Conservation (phyloP, 495 filamentous ascomycete genomes). For the Rostrohypoxylon terebratum region DNA sequence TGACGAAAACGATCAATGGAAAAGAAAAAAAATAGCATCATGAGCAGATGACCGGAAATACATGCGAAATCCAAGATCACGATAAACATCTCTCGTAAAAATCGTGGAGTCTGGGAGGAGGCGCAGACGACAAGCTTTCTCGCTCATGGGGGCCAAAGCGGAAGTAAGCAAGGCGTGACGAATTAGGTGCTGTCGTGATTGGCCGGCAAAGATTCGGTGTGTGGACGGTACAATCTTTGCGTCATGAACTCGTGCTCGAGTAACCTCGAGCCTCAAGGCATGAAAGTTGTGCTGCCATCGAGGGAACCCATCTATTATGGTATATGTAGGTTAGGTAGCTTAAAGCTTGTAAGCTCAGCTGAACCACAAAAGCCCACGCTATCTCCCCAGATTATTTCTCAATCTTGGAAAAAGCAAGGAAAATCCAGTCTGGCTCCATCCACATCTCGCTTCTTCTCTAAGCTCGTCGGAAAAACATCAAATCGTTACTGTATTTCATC, state of each 20-base stretch:
- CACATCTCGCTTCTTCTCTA: conserved; percentile 30
- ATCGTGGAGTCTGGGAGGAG: conserved; percentile 23
- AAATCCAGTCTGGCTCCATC: conserved; percentile 1
- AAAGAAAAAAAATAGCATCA: conserved; percentile 3
- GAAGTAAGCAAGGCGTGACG: conserved; percentile 8
- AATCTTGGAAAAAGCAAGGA: neutral
- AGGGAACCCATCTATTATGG: conserved; percentile 28
- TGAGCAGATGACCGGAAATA: conserved; percentile 30
- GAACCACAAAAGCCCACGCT: conserved; percentile 28
- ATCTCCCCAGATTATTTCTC: neutral
- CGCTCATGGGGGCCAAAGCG: conserved; percentile 20
- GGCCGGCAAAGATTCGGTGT: conserved; percentile 24
- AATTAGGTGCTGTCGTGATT: conserved; percentile 23
- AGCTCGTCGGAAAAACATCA: conserved; percentile 38
- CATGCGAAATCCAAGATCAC: conserved; percentile 24
- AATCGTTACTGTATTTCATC: conserved; percentile 52
- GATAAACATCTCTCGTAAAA: conserved; percentile 43
- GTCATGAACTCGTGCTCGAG: conserved; percentile 31
- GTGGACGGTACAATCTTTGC: conserved; percentile 14
- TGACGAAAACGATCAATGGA: too few species aligned
- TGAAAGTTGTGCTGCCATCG: conserved; percentile 6
- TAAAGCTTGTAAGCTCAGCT: conserved; percentile 29
- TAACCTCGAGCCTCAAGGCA: conserved; percentile 33
- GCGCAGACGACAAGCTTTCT: conserved; percentile 19
- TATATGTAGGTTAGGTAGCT: neutral